These are phyloP conservation scores for Guadua angustifolia DNA, from an alignment of 176 grass and related monocot species.

Conservation along the genomic window DNA sequence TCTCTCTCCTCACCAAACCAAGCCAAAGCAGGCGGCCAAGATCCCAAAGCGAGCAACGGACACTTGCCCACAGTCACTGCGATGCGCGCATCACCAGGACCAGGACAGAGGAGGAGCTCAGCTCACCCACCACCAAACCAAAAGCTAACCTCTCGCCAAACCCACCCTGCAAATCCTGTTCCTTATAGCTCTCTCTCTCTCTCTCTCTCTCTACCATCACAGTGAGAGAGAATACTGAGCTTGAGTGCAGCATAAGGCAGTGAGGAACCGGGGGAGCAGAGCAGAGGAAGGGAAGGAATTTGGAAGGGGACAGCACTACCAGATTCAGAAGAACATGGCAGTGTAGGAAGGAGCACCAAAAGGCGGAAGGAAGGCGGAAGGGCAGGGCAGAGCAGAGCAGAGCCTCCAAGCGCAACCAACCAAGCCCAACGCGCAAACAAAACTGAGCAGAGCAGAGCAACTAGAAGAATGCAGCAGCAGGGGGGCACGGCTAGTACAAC, in stretches of 20 bases:
- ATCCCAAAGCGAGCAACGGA: not conserved
- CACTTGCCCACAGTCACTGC: not conserved
- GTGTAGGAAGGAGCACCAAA: not conserved
- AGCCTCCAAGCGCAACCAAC: conserved; percentile 56
- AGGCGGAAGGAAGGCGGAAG: not conserved
- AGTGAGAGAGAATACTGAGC: not conserved
- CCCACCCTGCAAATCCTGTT: conserved; percentile 19
- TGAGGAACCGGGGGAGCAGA: conserved; percentile 27
- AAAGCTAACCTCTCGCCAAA: not conserved
- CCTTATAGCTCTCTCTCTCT: not conserved
- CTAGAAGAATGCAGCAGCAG: conserved; percentile 46
- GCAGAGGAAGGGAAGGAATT: conserved; percentile 32
- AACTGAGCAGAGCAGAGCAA: conserved; percentile 19
- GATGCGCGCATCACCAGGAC: not conserved
- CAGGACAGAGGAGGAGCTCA: not conserved
- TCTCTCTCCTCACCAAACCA: conserved; percentile 9
- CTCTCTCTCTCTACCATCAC: not conserved
- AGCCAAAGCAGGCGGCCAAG: not conserved
- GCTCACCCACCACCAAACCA: not conserved
- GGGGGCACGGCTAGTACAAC: not conserved
- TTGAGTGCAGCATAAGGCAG: conserved; percentile 44
- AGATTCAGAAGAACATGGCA: conserved; percentile 27
- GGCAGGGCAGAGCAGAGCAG: conserved; percentile 29
- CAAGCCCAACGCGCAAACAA: not conserved
- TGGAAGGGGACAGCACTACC: not conserved